A percentile compares a stretch with the other conserved stretches of the same genome.
Evolutionary conservation across 768 basidiomycete genomes (phyloP).

Genomic region (Pleurotus djamor): DNA sequence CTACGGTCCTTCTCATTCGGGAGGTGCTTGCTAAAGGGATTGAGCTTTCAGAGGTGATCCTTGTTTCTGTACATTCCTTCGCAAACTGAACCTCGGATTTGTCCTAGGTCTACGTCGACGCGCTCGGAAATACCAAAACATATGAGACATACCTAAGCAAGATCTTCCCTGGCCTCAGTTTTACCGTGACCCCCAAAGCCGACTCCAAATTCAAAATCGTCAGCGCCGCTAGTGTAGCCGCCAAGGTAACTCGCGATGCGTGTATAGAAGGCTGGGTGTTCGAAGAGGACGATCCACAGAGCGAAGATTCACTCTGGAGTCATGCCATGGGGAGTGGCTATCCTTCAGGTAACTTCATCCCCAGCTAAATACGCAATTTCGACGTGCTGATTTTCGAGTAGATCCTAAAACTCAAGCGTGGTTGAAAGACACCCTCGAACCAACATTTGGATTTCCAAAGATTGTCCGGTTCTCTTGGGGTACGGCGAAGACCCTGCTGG

Average conservation of each 20-base stretch:
- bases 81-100: neutral
- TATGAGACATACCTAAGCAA: slow-evolving; percentile 84
- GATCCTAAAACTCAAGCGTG: slow-evolving; percentile 94
- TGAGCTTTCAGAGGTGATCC: slow-evolving; percentile 68
- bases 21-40: slow-evolving; percentile 83
- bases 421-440: slow-evolving; percentile 74
- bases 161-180: slow-evolving; percentile 79
- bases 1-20: slow-evolving; percentile 85
- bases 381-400: slow-evolving; percentile 20
- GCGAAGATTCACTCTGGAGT: slow-evolving; percentile 22
- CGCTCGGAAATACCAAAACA: slow-evolving; percentile 81
- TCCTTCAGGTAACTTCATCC: slow-evolving; percentile 62
- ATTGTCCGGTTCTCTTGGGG: slow-evolving; percentile 95
- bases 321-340: slow-evolving; percentile 78
- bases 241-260: slow-evolving; percentile 93
- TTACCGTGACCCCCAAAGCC: slow-evolving; percentile 91
- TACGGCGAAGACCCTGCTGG: slow-evolving; percentile 82
- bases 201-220: slow-evolving; percentile 98
- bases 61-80: neutral
- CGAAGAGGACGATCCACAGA: slow-evolving; percentile 41
- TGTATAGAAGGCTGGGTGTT: slow-evolving; percentile 87
- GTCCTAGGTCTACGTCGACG: slow-evolving; percentile 87
- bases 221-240: slow-evolving; percentile 95
- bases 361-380: neutral
- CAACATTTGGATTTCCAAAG: slow-evolving; percentile 90